These are phyloP conservation scores for Sicyos baderoa DNA, from an alignment of 306 rosid genomes.

Conservation along the genomic window DNA sequence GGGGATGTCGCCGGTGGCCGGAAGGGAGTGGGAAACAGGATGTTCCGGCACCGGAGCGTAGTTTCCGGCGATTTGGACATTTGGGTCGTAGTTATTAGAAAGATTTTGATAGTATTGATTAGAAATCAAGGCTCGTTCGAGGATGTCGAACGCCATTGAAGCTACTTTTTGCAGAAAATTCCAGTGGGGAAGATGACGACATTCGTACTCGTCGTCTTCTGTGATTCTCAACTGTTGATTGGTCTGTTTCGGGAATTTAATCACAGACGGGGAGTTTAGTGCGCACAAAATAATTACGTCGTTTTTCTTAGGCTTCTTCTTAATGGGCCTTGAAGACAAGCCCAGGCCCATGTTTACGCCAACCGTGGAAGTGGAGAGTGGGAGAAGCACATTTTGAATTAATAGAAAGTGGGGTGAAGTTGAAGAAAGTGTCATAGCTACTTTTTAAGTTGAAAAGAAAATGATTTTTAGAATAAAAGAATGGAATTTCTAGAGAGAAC, in stretches of 20 bases:
- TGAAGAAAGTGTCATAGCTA: background rate
- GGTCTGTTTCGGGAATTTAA: constrained; percentile 3
- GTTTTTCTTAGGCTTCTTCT: background rate
- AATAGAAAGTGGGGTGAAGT: background rate
- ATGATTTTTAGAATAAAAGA: no score
- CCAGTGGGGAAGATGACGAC: constrained; percentile 4
- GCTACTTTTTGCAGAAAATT: constrained; percentile 8
- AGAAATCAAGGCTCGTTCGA: background rate
- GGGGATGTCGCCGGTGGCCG: constrained; percentile 5
- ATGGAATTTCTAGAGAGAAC: background rate
- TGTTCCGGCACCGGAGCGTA: constrained; percentile 17
- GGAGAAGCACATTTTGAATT: background rate
- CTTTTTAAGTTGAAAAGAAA: background rate
- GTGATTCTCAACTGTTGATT: background rate
- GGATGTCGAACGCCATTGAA: constrained; percentile 4
- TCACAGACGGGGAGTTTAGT: background rate
- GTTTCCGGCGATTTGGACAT: constrained; percentile 13
- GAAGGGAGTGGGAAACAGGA: background rate
- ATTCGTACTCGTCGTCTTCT: background rate
- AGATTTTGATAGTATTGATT: background rate
- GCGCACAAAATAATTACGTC: background rate
- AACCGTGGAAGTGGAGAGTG: background rate
- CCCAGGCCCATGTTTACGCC: background rate
- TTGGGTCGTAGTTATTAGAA: constrained; percentile 11
- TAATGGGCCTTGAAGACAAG: background rate